phyloP scores from a whole-genome alignment of 2,329 filamentous ascomycete genomes.

The Neoascochyta sp. region DNA sequence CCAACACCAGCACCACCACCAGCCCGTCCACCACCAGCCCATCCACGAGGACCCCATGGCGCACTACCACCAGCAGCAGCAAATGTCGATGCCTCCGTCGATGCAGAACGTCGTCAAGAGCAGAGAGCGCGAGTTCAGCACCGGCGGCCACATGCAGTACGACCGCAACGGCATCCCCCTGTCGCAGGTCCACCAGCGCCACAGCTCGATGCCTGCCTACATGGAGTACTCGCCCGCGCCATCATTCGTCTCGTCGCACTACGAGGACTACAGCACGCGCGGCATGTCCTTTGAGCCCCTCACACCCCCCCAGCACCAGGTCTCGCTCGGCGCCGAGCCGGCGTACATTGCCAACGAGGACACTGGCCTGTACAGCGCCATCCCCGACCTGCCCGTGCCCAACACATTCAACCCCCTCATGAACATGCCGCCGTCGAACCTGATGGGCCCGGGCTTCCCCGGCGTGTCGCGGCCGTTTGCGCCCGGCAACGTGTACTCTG shows the following conservation, averaged over 20 bases:
- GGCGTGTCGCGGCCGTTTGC: slow-evolving; percentile 65
- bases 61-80: slow-evolving; percentile 68
- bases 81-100: slow-evolving; percentile 52
- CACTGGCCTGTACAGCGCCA: slow-evolving; percentile 90
- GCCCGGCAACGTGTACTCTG: slow-evolving; percentile 81
- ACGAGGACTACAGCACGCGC: slow-evolving; percentile 95
- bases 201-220: slow-evolving; percentile 98
- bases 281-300: slow-evolving; percentile 95
- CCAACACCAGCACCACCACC: slow-evolving; percentile 32
- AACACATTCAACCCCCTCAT: slow-evolving; percentile 82
- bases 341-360: slow-evolving; percentile 98
- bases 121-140: slow-evolving; percentile 74
- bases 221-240: slow-evolving; percentile 97
- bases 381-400: slow-evolving; percentile 79
- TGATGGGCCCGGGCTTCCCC: slow-evolving; percentile 75
- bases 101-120: slow-evolving; percentile 76
- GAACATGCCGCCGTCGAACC: slow-evolving; percentile 80
- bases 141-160: slow-evolving; percentile 69
- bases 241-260: slow-evolving; percentile 97
- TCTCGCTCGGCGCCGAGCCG: slow-evolving; percentile 78
- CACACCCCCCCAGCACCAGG: slow-evolving; percentile 86
- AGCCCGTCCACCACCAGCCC: slow-evolving; percentile 46
- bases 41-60: slow-evolving; percentile 64
- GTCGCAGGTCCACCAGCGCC: slow-evolving; percentile 78
- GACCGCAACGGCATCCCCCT: slow-evolving; percentile 89